phyloP scores from a whole-genome alignment of 176 grass and related monocot species.

The Eleusine indica region DNA sequence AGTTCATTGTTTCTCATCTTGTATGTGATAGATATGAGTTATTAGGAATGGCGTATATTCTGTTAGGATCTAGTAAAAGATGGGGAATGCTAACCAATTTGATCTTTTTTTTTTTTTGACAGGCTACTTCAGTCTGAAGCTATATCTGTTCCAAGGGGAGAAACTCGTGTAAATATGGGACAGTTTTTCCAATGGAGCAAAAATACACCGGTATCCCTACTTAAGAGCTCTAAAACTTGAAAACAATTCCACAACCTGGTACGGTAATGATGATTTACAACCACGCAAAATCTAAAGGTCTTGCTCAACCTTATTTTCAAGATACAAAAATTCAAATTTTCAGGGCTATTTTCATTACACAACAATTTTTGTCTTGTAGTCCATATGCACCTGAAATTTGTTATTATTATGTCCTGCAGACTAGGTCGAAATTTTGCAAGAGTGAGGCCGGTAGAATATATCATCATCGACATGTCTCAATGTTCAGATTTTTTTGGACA shows the following conservation, averaged over 20 bases:
- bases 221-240: not conserved
- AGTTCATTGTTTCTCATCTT: not conserved
- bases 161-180: not conserved
- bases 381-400: not conserved
- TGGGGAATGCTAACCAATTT: too few species aligned
- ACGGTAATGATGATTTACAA: too few species aligned
- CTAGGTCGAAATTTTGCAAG: not conserved
- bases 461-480: not conserved
- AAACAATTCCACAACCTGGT: not conserved
- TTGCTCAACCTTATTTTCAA: not conserved
- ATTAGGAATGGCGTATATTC: not conserved
- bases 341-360: not conserved
- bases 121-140: not conserved
- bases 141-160: not conserved
- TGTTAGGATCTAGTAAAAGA: not conserved
- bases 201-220: not conserved
- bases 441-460: not conserved
- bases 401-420: not conserved
- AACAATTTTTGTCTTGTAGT: not conserved
- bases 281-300: not conserved
- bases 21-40: not conserved
- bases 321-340: not conserved
- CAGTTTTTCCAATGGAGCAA: not conserved
- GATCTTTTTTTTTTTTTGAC: slow-evolving; percentile 22
- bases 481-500: too few species aligned